Conservation (phyloP, 345 rosid genomes). For the Eucalyptus curtisii region DNA sequence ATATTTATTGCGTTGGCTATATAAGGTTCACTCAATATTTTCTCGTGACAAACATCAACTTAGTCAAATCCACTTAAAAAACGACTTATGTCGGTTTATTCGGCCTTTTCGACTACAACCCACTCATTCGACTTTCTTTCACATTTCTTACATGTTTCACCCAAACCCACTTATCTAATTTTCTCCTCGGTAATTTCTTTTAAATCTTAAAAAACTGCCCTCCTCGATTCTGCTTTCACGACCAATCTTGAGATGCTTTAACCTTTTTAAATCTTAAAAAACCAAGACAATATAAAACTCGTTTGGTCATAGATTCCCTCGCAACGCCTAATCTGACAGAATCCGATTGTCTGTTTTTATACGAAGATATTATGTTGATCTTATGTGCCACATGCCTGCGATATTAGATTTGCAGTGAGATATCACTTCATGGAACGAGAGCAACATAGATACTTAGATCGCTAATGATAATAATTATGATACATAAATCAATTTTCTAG, state of each 20-base stretch:
- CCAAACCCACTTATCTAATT: neutral
- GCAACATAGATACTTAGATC: neutral
- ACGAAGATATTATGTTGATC: neutral
- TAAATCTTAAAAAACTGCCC: neutral
- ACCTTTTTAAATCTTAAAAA: neutral
- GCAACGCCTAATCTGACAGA: neutral
- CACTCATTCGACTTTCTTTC: neutral
- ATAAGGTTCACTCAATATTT: too few relatives aligned
- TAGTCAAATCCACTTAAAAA: neutral
- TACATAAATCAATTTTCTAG: too few relatives aligned
- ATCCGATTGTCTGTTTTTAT: neutral
- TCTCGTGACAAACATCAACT: neutral
- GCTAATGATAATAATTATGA: too few relatives aligned
- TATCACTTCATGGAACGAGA: neutral
- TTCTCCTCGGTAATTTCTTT: neutral
- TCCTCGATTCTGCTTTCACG: neutral
- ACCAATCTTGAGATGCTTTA: neutral
- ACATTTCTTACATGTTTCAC: neutral
- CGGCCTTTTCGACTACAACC: neutral
- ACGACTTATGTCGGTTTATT: accelerated
- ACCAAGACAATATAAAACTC: neutral
- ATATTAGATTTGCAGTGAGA: neutral
- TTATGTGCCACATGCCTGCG: neutral
- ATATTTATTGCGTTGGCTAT: accelerated
- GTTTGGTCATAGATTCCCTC: neutral